Evolutionary conservation across 768 basidiomycete species (phyloP).

Genomic region (Pleurotus sapidus): DNA sequence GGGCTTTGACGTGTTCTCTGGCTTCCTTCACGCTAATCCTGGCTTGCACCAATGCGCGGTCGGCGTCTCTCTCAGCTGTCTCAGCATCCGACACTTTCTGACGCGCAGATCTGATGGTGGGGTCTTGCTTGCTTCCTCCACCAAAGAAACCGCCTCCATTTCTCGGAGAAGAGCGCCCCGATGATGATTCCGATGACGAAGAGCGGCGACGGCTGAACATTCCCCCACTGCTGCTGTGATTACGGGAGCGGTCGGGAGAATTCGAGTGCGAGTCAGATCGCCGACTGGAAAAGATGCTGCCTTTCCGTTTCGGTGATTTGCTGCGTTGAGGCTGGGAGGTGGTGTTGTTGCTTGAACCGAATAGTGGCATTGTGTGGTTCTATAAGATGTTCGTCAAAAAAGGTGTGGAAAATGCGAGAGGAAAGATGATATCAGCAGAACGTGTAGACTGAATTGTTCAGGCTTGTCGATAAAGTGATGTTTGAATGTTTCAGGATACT

Average conservation of each 20-base stretch:
- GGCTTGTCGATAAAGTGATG: too few relatives aligned
- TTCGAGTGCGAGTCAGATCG: conserved; percentile 18
- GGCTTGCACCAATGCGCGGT: conserved; percentile 45
- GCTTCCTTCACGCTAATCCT: conserved; percentile 45
- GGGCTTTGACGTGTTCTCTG: conserved; percentile 39
- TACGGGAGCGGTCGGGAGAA: conserved; percentile 8
- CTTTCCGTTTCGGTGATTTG: conserved; percentile 19
- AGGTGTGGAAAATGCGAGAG: too few relatives aligned
- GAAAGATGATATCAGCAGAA: too few relatives aligned
- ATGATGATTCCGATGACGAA: conserved; percentile 8
- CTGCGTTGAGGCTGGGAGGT: neutral
- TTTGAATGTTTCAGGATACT: too few relatives aligned
- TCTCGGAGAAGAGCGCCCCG: conserved; percentile 10
- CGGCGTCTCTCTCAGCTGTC: conserved; percentile 47
- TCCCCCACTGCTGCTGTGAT: conserved; percentile 3
- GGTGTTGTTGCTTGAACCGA: conserved; percentile 13
- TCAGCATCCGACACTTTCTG: conserved; percentile 50
- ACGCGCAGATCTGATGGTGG: conserved; percentile 44
- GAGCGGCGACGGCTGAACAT: conserved; percentile 6
- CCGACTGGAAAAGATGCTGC: conserved; percentile 23
- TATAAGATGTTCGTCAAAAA: too few relatives aligned
- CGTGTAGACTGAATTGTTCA: too few relatives aligned
- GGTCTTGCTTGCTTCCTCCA: conserved; percentile 28
- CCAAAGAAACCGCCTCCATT: conserved; percentile 6
- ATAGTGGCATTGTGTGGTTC: conserved; percentile 18